Evolutionary conservation across 495 filamentous ascomycete species (phyloP).

Genomic region (Daldinia grandis): DNA sequence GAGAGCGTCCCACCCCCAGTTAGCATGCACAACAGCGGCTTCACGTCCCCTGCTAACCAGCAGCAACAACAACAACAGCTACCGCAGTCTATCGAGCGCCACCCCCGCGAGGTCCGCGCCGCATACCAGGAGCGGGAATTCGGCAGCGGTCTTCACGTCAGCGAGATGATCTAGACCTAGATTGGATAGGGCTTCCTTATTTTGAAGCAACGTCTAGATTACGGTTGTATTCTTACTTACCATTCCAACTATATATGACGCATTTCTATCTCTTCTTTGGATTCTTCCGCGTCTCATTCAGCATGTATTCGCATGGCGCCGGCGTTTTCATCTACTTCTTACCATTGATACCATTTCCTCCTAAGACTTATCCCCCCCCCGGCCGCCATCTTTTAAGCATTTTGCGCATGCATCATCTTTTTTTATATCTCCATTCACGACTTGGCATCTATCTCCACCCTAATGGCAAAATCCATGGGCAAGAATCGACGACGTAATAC

Average conservation of each 20-base stretch:
- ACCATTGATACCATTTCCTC: slow-evolving; percentile 42
- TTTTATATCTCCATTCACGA: not conserved
- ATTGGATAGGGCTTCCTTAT: not conserved
- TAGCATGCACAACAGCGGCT: slow-evolving; percentile 30
- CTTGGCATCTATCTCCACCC: not conserved
- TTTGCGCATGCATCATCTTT: slow-evolving; percentile 15
- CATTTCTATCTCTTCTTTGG: slow-evolving; percentile 12
- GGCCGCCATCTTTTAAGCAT: slow-evolving; percentile 27
- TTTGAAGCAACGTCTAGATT: slow-evolving; percentile 5
- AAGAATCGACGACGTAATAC: slow-evolving; percentile 26
- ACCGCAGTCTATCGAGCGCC: slow-evolving; percentile 45
- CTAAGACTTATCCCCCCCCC: slow-evolving; percentile 6
- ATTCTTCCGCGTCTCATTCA: slow-evolving; percentile 32
- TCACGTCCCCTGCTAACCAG: slow-evolving; percentile 21
- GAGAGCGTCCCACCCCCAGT: slow-evolving; percentile 62
- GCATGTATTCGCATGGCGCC: slow-evolving; percentile 45
- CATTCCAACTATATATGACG: slow-evolving; percentile 32
- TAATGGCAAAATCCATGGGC: slow-evolving; percentile 27
- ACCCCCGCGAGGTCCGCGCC: slow-evolving; percentile 53
- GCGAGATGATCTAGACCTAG: slow-evolving; percentile 55
- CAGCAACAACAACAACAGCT: slow-evolving; percentile 8
- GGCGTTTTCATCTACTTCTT: slow-evolving; percentile 35
- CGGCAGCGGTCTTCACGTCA: slow-evolving; percentile 54
- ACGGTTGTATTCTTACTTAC: slow-evolving; percentile 1
- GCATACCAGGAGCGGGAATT: slow-evolving; percentile 50